Conservation (phyloP, 768 basidiomycete species). For the Cystoderma amianthinum region DNA sequence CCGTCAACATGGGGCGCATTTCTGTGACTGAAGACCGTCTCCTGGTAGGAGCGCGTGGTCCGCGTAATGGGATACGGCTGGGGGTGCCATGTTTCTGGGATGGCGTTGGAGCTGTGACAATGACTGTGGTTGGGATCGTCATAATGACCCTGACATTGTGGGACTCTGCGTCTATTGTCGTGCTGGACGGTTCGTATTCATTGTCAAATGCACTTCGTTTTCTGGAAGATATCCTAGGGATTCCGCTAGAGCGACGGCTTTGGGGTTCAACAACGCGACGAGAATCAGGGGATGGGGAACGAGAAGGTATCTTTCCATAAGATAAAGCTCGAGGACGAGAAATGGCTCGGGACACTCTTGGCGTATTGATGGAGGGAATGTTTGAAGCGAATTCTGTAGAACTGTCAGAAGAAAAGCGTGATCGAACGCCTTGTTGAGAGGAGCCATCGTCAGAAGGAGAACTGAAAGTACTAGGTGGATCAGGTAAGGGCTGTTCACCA, state of each 20-base stretch:
- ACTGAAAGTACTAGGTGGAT: slow-evolving; percentile 31
- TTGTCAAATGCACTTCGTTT: neutral
- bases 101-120: slow-evolving; percentile 49
- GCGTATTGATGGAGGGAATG: slow-evolving; percentile 9
- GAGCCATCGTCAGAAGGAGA: slow-evolving; percentile 27
- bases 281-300: neutral
- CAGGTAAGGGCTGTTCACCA: slow-evolving; percentile 29
- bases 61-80: slow-evolving; percentile 29
- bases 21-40: slow-evolving; percentile 18
- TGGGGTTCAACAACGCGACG: neutral
- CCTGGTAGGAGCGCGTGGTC: slow-evolving; percentile 30
- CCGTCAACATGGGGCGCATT: slow-evolving; percentile 19
- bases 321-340: slow-evolving; percentile 5
- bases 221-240: neutral
- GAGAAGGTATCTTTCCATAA: slow-evolving; percentile 10
- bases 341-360: slow-evolving; percentile 5
- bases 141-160: slow-evolving; percentile 35
- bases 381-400: slow-evolving; percentile 10
- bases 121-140: slow-evolving; percentile 42
- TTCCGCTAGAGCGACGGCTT: neutral
- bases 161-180: slow-evolving; percentile 7
- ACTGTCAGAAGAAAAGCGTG: slow-evolving; percentile 23
- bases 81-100: slow-evolving; percentile 24
- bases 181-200: slow-evolving; percentile 1
- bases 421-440: slow-evolving; percentile 9